Base-by-base conservation (phyloP, 2,329 filamentous ascomycete species). In the Chrysoporthe cubensis region DNA sequence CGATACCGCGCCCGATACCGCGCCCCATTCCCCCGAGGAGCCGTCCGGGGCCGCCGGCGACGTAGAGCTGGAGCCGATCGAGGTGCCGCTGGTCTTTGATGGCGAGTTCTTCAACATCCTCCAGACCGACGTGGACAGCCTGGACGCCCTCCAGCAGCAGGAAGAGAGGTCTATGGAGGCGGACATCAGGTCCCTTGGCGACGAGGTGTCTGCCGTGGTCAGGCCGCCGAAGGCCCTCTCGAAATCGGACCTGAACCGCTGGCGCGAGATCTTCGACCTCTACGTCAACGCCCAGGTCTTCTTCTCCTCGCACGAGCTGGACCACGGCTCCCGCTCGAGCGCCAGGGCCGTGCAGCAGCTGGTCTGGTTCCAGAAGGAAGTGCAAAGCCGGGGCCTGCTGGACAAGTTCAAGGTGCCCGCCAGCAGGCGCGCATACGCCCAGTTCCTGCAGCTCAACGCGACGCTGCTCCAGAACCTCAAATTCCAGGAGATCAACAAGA, bases 401-500 rank as follows among this genome's bases (percentile, higher is more conserved):
- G 83, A 83, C 26, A 81, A 82, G 61, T 90, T 95, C 78, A 91
- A 89, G 76, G 84, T 91, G 60, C 81, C 85, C 34, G 85, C 89
- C 64, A 94, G 91, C 72, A 82, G 83, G 32, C 75, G 81, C 9
- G 90, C 92, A 1, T 86, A 94, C 62, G 80, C 85, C 64, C 85
- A 84, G 34, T 97, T 96, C 74, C 79, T 95, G 69, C 81, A 84
- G 60, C 84, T 96, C 73, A 97, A 97, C 75, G 82, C 87, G 34
- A 85, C 87, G 64, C 84, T 97, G n/a, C 83, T 96, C n/a, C 90
- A 90, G 70, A 91, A 91, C 63, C 83, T 97, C 71, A 89, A 90
- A 68, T 97, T 96, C 73, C 92, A 94, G 74, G 93, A 96, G 75
- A 89, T 96, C 71, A 96, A 97, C 74, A 87, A 88, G 71, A 86